These are phyloP conservation scores for Heterobasidion irregulare DNA, from an alignment of 1,284 basidiomycete species.

Conservation along the genomic window DNA sequence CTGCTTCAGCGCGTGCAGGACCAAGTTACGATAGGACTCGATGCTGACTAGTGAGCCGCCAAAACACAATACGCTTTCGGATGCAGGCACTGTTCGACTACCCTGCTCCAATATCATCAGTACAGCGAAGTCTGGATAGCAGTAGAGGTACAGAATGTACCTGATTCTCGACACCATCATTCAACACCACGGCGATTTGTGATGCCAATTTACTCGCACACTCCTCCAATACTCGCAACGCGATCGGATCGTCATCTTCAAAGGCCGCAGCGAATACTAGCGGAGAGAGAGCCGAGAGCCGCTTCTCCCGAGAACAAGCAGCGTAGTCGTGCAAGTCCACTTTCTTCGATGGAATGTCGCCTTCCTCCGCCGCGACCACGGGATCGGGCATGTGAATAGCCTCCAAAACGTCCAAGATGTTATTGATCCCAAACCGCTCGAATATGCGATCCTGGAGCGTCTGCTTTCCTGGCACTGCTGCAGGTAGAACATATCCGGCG, in stretches of 20 bases:
- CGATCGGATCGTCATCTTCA: constrained; percentile 50
- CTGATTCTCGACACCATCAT: constrained; percentile 22
- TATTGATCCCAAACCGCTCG: constrained; percentile 43
- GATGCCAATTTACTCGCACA: constrained; percentile 47
- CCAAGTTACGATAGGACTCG: constrained; percentile 46
- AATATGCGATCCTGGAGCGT: constrained; percentile 30
- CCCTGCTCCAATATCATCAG: background rate
- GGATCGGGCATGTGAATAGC: constrained; percentile 53
- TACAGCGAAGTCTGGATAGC: background rate
- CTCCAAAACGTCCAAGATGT: constrained; percentile 53
- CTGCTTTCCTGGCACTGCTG: constrained; percentile 6
- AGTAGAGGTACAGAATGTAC: background rate
- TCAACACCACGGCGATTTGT: constrained; percentile 46
- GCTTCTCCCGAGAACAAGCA: constrained; percentile 51
- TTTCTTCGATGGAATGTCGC: background rate
- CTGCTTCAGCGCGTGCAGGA: constrained; percentile 47
- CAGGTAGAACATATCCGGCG: constrained; percentile 22
- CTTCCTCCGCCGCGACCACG: constrained; percentile 9
- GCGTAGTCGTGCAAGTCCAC: constrained; percentile 18
- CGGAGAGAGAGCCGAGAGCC: constrained; percentile 63
- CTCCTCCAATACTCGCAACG: constrained; percentile 43
- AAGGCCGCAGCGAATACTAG: constrained; percentile 69
- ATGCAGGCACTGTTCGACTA: constrained; percentile 22
- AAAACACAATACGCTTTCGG: constrained; percentile 56
- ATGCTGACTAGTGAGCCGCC: constrained; percentile 67